Percentiles rank a stretch among this genome's conserved stretches.
Conservation (phyloP, 1,139 yeast genomes). For the Kurtzmaniella quercitrusa region DNA sequence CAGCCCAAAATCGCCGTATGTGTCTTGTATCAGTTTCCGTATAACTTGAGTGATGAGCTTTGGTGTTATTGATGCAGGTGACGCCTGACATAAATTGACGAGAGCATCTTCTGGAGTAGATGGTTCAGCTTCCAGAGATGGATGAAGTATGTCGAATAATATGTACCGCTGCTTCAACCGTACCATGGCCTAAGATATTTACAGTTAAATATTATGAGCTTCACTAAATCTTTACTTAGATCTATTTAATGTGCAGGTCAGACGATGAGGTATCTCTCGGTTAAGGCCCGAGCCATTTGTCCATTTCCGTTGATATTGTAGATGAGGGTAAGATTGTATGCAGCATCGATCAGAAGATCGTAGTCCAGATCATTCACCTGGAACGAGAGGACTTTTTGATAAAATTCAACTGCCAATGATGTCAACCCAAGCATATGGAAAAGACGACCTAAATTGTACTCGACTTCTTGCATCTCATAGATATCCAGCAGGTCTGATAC, state of each 20-base stretch:
- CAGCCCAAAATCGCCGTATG: slow-evolving; percentile 76
- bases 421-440: slow-evolving; percentile 80
- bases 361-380: slow-evolving; percentile 32
- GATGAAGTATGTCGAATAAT: slow-evolving; percentile 73
- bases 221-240: too few species aligned
- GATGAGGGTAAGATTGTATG: slow-evolving; percentile 75
- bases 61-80: slow-evolving; percentile 42
- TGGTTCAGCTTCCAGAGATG: slow-evolving; percentile 32
- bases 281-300: slow-evolving; percentile 54
- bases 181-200: too few species aligned
- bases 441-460: slow-evolving; percentile 78
- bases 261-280: slow-evolving; percentile 52
- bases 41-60: slow-evolving; percentile 50
- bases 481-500: slow-evolving; percentile 30
- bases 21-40: slow-evolving; percentile 48
- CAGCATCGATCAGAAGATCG: slow-evolving; percentile 72
- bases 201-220: too few species aligned
- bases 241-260: slow-evolving; percentile 1
- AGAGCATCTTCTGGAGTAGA: slow-evolving; percentile 33
- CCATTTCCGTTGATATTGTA: slow-evolving; percentile 75
- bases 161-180: slow-evolving; percentile 82
- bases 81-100: slow-evolving; percentile 45
- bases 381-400: slow-evolving; percentile 56
- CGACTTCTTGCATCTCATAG: slow-evolving; percentile 70
- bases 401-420: slow-evolving; percentile 67